Percentiles rank a stretch among this genome's conserved stretches.
Conservation (phyloP, 257 asterid species). For the Fraxinus pennsylvanica region DNA sequence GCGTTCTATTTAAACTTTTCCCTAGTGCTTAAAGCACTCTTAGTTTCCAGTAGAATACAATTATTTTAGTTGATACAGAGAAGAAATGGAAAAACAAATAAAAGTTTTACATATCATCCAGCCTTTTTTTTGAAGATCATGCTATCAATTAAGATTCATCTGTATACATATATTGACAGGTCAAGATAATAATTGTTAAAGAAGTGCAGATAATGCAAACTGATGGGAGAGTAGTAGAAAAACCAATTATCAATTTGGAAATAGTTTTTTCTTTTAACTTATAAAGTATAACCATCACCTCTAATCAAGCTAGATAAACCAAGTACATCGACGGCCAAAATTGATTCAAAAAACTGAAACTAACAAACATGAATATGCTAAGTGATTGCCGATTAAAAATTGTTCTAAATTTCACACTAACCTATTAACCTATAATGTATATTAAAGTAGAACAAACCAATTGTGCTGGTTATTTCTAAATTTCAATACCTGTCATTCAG, state of each 20-base stretch:
- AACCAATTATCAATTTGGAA: no score
- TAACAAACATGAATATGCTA: neutral
- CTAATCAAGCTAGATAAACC: neutral
- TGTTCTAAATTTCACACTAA: neutral
- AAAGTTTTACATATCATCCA: neutral
- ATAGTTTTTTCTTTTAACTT: no score
- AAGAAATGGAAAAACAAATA: no score
- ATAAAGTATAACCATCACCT: neutral
- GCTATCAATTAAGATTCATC: slow-evolving; percentile 14
- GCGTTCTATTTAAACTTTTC: neutral
- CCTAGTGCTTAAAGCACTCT: slow-evolving; percentile 24
- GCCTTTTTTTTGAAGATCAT: slow-evolving; percentile 15
- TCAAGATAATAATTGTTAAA: no score
- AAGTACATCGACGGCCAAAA: neutral
- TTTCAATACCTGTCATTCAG: slow-evolving; percentile 67
- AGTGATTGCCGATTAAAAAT: slow-evolving; percentile 11
- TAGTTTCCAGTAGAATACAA: slow-evolving; percentile 9
- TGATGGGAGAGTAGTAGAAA: no score
- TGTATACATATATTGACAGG: neutral
- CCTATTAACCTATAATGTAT: neutral
- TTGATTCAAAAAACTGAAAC: neutral
- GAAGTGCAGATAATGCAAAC: no score
- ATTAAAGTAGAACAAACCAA: slow-evolving; percentile 4
- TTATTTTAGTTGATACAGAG: neutral
- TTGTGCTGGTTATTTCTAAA: neutral